Conservation (phyloP, 2,329 filamentous ascomycete genomes). For the Gaeumannomyces tritici region DNA sequence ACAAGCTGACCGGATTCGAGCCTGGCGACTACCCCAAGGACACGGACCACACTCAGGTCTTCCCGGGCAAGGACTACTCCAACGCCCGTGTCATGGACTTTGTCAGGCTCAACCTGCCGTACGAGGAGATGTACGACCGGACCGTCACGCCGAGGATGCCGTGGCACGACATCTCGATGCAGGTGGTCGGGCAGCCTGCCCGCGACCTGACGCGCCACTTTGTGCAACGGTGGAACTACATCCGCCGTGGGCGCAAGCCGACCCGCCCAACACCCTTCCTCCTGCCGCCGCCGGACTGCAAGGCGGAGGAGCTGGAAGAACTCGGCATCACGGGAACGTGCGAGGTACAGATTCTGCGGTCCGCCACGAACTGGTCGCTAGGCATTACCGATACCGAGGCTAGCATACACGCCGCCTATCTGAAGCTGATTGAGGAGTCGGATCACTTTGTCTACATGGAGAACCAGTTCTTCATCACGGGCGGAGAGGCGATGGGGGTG, state of each 20-base stretch:
- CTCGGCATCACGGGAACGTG: conserved; percentile 89
- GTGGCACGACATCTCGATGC: conserved; percentile 98
- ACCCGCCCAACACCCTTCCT: conserved; percentile 90
- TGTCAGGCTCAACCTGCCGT: conserved; percentile 83
- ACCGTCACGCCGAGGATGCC: conserved; percentile 86
- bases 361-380: conserved; percentile 83
- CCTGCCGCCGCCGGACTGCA: conserved; percentile 87
- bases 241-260: conserved; percentile 84
- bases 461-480: conserved; percentile 97
- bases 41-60: conserved; percentile 88
- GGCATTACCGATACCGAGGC: conserved; percentile 82
- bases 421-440: conserved; percentile 88
- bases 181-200: conserved; percentile 91
- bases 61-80: conserved; percentile 97
- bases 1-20: conserved; percentile 93
- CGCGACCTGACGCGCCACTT: conserved; percentile 92
- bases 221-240: conserved; percentile 96
- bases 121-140: conserved; percentile 98
- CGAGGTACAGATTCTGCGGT: conserved; percentile 91
- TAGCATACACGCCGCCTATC: conserved; percentile 92
- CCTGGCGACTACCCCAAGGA: conserved; percentile 68
- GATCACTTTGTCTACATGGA: conserved; percentile 98
- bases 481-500: conserved; percentile 76
- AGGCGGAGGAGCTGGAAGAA: conserved; percentile 72
- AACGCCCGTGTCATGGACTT: conserved; percentile 95